A percentile compares a stretch with the other conserved stretches of the same genome.
Conservation (phyloP, 306 rosid genomes). For the Acacia melanoxylon region DNA sequence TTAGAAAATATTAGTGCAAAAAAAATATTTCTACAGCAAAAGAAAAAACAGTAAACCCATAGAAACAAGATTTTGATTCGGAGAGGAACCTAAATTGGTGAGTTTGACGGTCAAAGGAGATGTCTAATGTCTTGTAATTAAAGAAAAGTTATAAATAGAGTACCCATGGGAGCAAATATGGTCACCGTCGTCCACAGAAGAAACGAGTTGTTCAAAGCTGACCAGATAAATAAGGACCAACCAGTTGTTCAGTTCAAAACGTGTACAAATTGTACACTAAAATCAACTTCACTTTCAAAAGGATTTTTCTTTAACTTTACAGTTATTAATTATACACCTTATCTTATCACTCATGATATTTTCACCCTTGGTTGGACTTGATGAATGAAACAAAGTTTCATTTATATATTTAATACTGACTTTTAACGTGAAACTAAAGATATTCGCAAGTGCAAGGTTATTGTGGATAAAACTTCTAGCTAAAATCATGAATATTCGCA, state of each 20-base stretch:
- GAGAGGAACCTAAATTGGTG: background rate
- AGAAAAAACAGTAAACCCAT: no score
- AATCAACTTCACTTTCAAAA: background rate
- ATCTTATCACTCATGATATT: background rate
- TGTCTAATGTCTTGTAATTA: background rate
- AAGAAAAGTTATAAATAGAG: background rate
- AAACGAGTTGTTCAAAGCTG: slow-evolving; percentile 1
- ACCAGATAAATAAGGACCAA: background rate
- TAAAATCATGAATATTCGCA: no score
- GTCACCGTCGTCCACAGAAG: background rate
- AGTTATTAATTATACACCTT: background rate
- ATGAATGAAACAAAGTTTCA: no score
- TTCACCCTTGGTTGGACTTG: background rate
- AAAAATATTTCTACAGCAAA: no score
- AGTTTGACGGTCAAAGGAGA: background rate
- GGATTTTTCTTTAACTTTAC: background rate
- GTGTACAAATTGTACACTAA: background rate
- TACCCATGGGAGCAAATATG: background rate
- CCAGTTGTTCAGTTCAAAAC: background rate
- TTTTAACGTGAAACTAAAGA: background rate
- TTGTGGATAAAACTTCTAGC: no score
- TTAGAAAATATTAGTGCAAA: no score
- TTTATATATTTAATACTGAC: no score
- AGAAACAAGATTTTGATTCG: background rate
- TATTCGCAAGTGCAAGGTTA: background rate